Base-by-base conservation (phyloP, 2,329 filamentous ascomycete genomes). In the Scytalidium lignicola region DNA sequence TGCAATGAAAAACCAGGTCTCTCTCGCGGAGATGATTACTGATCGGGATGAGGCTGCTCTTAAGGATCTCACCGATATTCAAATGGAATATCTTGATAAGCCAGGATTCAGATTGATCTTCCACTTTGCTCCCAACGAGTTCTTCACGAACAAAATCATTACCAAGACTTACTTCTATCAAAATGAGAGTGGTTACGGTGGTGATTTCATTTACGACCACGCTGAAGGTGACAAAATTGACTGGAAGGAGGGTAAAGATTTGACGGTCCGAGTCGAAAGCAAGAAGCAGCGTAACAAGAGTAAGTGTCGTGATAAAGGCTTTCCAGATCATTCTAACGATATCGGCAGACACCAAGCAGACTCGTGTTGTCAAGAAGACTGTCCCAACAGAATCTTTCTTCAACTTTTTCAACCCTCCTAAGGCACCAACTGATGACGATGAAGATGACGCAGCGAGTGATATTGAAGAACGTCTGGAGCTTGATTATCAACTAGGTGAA, bases 261-360 rank as follows among this genome's bases (percentile, higher is more conserved):
- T 99, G 61, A 99, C 93, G 42, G 88, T 97, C 58, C 86, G 89
- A 59, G 77, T 97, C 53, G 93, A 99, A 79, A 95, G 90, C 79
- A 99, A 99, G 83, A 99, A 99, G 80, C 93, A 99, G 76, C 83
- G 93, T 57, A 99, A 99, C 76, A 99, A 97, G 83, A 97, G 93
- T 99, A 78, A 75, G 82, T 68, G 12, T 12, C 19, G 13, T 5
- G 18, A 43, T 26, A 41, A 28, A 10, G 19, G 21, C 21, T 37
- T 37, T 37, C 5, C 10, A 9, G 7, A 13, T 18, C 32, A 22
- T 29, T n/a, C 1, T 44, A 54, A 3, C 62, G 97, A 5, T 37
- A 13, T 17, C n/a, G 5, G 10, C 15, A 37, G 93, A 93, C 78
- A 99, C 93, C 60, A 99, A 99, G 79, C 93, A 99, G 72, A 99